Evolutionary conservation across 2,329 filamentous ascomycete species (phyloP).

Genomic region (Exophiala sp.): DNA sequence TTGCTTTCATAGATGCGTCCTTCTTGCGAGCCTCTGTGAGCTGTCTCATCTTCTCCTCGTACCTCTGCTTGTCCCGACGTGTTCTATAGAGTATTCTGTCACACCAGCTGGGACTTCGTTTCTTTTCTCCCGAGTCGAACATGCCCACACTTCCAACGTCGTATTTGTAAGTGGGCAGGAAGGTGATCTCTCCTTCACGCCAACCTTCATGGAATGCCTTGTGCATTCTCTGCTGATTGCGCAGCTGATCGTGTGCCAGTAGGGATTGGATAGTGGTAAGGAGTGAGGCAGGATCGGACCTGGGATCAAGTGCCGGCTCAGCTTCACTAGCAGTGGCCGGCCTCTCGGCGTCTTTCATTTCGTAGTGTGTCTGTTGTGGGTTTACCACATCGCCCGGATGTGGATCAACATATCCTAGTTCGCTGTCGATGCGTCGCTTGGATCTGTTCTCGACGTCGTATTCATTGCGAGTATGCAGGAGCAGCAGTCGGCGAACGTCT

Average conservation of each 20-base stretch:
- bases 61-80: constrained; percentile 63
- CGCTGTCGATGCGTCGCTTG: constrained; percentile 29
- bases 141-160: constrained; percentile 88
- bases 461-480: constrained; percentile 75
- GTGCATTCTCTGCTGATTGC: constrained; percentile 66
- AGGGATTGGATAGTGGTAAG: constrained; percentile 85
- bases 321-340: constrained; percentile 45
- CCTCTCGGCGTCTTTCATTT: constrained; percentile 40
- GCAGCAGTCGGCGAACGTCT: constrained; percentile 80
- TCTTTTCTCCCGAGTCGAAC: constrained; percentile 95
- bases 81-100: constrained; percentile 89
- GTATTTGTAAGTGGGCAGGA: constrained; percentile 96
- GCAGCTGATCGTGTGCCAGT: constrained; percentile 84
- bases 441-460: constrained; percentile 57
- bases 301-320: constrained; percentile 64
- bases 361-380: constrained; percentile 7
- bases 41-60: constrained; percentile 62
- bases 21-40: constrained; percentile 64
- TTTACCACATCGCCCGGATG: constrained; percentile 12
- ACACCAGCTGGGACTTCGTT: constrained; percentile 90
- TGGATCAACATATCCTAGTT: constrained; percentile 25
- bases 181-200: constrained; percentile 82
- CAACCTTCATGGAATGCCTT: constrained; percentile 89
- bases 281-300: constrained; percentile 77
- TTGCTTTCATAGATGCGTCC: constrained; percentile 80